Evolutionary conservation across 2,329 filamentous ascomycete species (phyloP).

Genomic region (Apiospora saccharicola): DNA sequence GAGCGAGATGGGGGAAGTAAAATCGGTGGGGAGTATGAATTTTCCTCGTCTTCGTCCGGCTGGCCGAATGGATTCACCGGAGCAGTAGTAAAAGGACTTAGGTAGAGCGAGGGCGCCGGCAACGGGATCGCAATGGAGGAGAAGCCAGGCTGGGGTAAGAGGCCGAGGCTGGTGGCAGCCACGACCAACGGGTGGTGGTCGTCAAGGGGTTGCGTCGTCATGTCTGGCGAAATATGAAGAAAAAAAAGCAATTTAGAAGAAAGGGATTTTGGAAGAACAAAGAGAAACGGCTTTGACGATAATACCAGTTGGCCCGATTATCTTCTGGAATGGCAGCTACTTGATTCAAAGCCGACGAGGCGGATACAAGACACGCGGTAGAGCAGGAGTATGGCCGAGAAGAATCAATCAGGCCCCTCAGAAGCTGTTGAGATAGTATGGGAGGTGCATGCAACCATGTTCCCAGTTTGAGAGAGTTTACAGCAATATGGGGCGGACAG

Average conservation of each 20-base stretch:
- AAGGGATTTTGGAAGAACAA: background rate
- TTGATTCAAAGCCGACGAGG: background rate
- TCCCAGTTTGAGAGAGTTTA: conserved; percentile 15
- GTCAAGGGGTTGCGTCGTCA: conserved; percentile 12
- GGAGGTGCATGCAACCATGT: conserved; percentile 12
- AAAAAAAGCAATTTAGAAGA: background rate
- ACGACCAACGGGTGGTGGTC: conserved; percentile 21
- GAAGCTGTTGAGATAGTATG: conserved; percentile 8
- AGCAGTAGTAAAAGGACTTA: conserved; percentile 5
- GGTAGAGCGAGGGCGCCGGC: conserved; percentile 25
- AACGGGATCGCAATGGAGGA: conserved; percentile 29
- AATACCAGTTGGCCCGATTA: background rate
- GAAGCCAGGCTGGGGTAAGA: conserved; percentile 27
- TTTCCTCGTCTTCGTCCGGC: background rate
- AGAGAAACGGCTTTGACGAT: background rate
- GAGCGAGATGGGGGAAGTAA: background rate
- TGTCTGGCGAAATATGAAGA: background rate
- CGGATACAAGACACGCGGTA: conserved; percentile 3
- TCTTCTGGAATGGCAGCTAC: background rate
- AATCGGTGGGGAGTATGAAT: background rate
- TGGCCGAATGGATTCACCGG: conserved; percentile 3
- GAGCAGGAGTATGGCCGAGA: background rate
- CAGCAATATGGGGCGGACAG: conserved; percentile 12
- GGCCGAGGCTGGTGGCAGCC: conserved; percentile 22
- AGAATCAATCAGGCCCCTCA: conserved; percentile 20